phyloP scores from a whole-genome alignment of 2,329 filamentous ascomycete genomes.

The Diaporthe humulicola region DNA sequence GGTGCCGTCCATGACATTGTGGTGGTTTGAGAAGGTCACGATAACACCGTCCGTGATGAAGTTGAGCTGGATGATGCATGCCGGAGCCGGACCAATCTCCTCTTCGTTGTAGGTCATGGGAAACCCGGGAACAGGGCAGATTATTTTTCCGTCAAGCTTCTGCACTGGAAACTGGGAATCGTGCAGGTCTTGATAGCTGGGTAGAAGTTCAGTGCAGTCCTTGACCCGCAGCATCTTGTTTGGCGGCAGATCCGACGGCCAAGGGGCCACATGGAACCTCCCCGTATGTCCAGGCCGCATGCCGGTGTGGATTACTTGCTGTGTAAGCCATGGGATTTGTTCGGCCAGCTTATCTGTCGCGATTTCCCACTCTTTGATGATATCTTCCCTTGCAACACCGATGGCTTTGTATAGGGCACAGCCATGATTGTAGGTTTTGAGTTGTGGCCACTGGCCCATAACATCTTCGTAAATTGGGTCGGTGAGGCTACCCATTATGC shows the following conservation, averaged over 20 bases:
- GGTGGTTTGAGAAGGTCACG: not conserved
- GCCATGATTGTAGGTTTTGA: not conserved
- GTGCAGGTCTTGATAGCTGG: not conserved
- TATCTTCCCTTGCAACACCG: not conserved
- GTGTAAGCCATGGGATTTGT: not conserved
- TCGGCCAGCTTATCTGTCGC: not conserved
- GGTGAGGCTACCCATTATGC: not conserved
- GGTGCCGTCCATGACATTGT: not conserved
- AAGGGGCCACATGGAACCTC: not conserved
- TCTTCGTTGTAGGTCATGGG: not conserved
- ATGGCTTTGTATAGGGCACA: not conserved
- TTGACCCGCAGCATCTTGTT: not conserved
- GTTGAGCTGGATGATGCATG: not conserved
- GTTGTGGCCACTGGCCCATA: conserved; percentile 2
- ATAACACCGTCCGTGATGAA: not conserved
- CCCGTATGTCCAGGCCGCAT: not conserved
- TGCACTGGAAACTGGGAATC: not conserved
- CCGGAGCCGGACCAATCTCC: not conserved
- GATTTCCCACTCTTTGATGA: not conserved
- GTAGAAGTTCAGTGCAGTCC: not conserved
- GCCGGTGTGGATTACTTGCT: not conserved
- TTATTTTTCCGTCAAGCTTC: not conserved
- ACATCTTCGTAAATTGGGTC: not conserved
- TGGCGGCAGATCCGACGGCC: not conserved
- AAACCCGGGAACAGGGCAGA: not conserved